A percentile compares a stretch with the other conserved stretches of the same genome.
Conservation (phyloP, 108 stramenopile genomes). For the Parietichytrium sp. region DNA sequence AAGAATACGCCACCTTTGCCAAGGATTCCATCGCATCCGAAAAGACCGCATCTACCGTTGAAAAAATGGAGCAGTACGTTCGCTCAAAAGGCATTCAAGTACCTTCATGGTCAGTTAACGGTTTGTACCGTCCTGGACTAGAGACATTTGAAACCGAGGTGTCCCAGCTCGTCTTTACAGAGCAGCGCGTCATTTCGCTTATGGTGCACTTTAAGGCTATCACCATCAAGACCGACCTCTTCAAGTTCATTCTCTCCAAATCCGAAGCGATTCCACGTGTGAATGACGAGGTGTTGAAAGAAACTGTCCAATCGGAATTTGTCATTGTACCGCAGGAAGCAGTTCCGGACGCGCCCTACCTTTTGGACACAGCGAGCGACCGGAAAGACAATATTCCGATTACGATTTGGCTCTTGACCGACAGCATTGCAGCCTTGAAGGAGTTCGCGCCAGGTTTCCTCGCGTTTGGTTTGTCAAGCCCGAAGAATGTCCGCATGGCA, state of each 20-base stretch:
- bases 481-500: no score
- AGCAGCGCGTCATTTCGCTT: neutral
- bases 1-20: neutral
- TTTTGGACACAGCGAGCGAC: no score
- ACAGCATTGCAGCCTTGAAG: no score
- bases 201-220: neutral
- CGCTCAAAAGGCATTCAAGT: neutral
- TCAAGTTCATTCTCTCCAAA: neutral
- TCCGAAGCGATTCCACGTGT: slow-evolving; percentile 3
- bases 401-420: no score
- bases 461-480: no score
- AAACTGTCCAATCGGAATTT: neutral
- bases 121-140: neutral
- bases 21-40: neutral
- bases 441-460: no score
- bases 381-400: no score
- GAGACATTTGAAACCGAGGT: neutral
- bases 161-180: neutral
- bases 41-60: neutral
- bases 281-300: neutral
- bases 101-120: slow-evolving; percentile 11
- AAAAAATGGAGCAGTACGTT: neutral
- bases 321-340: no score
- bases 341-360: no score
- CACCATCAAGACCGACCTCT: neutral